Evolutionary conservation across 2,329 filamentous ascomycete species (phyloP), one percentile per base, ranked within the genome.

Genomic region (Aureobasidium musti): DNA sequence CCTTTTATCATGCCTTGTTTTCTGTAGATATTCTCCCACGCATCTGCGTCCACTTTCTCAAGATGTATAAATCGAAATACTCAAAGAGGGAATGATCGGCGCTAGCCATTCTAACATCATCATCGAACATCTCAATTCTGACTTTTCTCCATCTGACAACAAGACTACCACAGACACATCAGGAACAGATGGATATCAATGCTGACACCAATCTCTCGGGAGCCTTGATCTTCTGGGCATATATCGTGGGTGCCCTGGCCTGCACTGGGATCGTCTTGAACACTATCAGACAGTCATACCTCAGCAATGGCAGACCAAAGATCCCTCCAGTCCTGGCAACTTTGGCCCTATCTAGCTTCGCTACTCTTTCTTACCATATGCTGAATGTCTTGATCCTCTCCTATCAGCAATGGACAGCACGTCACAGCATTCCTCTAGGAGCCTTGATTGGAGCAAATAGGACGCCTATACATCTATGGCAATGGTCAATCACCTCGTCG

Each of bases 141-240:
- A 28, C 23, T 28, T 39, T 14, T 37, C 4, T 1, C 1, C 23
- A 45, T 30, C 33, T 21, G 33, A 13, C 35, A 28, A 1, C 19
- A 10, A 17, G 2, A 19, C 19, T 17, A n/a, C 10, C 17, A 7
- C 19, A n/a, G 26, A 23, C 19, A 30, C 5, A 28, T 13, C 8
- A 2, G 5, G 14, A 21, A 45, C 7, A n/a, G 17, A 54, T 53
- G 57, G 19, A 35, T 35, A 14, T 43, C 3, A 26, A 64, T n/a
- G 26, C 28, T 23, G 10, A 43, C 11, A 66, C 61, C 5, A 76
- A 74, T 59, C 69, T 72, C 45, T 61, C 70, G 23, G 74, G 74
- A 33, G 74, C 74, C 8, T 47, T 70, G 47, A 71, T 76, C 30
- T 76, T 77, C 71, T 77, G 75, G 74, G 53, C 71, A 13, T 77